Base-by-base conservation (phyloP, 176 grass and related monocot genomes). In the Neostapfia colusana region DNA sequence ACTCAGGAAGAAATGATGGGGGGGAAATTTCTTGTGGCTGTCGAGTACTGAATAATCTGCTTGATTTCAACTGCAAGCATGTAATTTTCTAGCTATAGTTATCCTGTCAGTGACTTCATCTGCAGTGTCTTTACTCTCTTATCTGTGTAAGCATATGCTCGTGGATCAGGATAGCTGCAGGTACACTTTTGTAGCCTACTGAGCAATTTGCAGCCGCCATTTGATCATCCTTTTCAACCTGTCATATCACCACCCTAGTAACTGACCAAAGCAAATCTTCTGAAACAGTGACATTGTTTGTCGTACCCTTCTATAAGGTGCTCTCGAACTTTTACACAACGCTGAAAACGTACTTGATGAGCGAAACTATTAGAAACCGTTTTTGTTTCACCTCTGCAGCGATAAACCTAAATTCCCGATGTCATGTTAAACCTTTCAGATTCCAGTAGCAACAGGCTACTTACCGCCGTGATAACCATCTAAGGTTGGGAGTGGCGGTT, bases 1-100 rank as follows among this genome's bases (percentile, higher is more conserved):
- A 83, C 87, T 99, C 27, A 79, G 63, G 82, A 54, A 95, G 53
- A 90, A 59, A 69, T 87, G 86, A 81, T 31, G 31, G 6, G 40
- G 66, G 51, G 31, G 8, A 24, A 8, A 3, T 2, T 31, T 25
- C 58, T 17, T 83, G 74, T 60, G 67, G 73, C 58, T 59, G 66
- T 14, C 67, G 85, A 54, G 62, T 69, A 41, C 20, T 70, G 75
- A 84, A 88, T 88, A 88, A 84, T 69, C 37, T 75, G 75, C 80
- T 67, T 44, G 75, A 63, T 70, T 57, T 65, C 38, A 71, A 51
- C 75, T 31, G 54, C 70, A 46, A 76, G 76, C 72, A 6, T 85
- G 71, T 77, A 84, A 18, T 59, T 74, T 76, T 80, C 72, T 76
- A 36, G 71, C 72, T 11, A 54, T 76, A n/a, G 81, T 49, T 25